Evolutionary conservation across 305 asterid species (phyloP).

Genomic region (Solanum hybrid): DNA sequence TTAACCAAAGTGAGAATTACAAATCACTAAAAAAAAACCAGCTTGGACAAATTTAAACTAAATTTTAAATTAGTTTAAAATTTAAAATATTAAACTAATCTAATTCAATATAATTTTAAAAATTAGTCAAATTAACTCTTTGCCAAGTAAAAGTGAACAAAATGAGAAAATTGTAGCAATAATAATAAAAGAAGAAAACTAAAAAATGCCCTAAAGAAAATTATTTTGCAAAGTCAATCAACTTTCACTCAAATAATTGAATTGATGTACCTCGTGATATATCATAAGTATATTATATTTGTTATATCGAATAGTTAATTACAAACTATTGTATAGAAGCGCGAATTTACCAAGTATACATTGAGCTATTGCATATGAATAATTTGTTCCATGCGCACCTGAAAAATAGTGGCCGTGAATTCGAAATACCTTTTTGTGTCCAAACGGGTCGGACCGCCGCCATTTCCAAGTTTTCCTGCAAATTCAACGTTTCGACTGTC

Average conservation of each 20-base stretch:
- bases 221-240: background rate
- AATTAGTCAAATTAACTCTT: fast-evolving
- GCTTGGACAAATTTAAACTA: too few relatives aligned
- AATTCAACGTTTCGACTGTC: background rate
- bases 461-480: background rate
- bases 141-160: background rate
- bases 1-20: too few relatives aligned
- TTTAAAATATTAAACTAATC: background rate
- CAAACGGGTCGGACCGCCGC: background rate
- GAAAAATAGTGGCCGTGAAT: background rate
- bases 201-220: too few relatives aligned
- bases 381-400: background rate
- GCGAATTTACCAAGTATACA: background rate
- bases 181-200: too few relatives aligned
- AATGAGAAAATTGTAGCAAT: background rate
- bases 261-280: background rate
- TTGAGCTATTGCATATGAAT: too few relatives aligned
- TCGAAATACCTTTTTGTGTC: background rate
- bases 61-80: too few relatives aligned
- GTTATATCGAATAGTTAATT: fast-evolving
- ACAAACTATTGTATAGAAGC: too few relatives aligned
- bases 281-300: too few relatives aligned
- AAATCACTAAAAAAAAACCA: too few relatives aligned
- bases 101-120: background rate
- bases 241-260: too few relatives aligned